Conservation (phyloP, 192 early-diverging fungal species). For the Podila clonocystis region DNA sequence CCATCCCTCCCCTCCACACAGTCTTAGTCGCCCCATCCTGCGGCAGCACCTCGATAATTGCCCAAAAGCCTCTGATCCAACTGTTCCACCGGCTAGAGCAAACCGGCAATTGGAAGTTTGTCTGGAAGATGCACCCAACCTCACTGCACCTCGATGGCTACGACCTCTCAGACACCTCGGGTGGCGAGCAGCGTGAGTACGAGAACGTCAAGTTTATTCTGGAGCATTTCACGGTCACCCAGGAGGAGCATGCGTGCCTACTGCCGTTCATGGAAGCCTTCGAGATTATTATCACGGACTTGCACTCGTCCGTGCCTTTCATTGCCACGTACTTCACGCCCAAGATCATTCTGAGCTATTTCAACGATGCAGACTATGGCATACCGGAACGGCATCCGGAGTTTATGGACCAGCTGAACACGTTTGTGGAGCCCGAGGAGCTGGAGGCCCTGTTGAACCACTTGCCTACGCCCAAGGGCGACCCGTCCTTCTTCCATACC, state of each 20-base stretch:
- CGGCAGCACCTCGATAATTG: slow-evolving; percentile 45
- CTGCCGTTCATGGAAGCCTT: slow-evolving; percentile 53
- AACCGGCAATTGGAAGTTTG: slow-evolving; percentile 43
- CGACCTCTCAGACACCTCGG: slow-evolving; percentile 14
- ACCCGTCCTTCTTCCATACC: slow-evolving; percentile 47
- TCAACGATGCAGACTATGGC: slow-evolving; percentile 52
- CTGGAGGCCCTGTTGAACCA: slow-evolving; percentile 27
- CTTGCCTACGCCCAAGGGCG: slow-evolving; percentile 34
- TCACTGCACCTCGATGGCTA: slow-evolving; percentile 38
- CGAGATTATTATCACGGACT: slow-evolving; percentile 47
- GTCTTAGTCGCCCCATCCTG: slow-evolving; percentile 47
- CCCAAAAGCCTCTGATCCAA: slow-evolving; percentile 41
- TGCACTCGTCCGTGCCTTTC: slow-evolving; percentile 51
- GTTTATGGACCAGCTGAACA: slow-evolving; percentile 50
- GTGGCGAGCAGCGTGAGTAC: slow-evolving; percentile 27
- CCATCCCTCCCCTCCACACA: slow-evolving; percentile 3
- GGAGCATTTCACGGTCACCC: slow-evolving; percentile 35
- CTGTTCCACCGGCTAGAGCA: slow-evolving; percentile 46
- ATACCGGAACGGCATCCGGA: slow-evolving; percentile 37
- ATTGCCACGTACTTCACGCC: slow-evolving; percentile 53
- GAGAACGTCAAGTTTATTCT: slow-evolving; percentile 47
- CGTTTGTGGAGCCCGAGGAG: slow-evolving; percentile 38
- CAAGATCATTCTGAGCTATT: slow-evolving; percentile 49
- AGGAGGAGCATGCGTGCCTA: slow-evolving; percentile 44
- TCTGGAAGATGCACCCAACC: slow-evolving; percentile 54